Conservation (phyloP, 2,329 filamentous ascomycete species). For the Botrytis galanthina region DNA sequence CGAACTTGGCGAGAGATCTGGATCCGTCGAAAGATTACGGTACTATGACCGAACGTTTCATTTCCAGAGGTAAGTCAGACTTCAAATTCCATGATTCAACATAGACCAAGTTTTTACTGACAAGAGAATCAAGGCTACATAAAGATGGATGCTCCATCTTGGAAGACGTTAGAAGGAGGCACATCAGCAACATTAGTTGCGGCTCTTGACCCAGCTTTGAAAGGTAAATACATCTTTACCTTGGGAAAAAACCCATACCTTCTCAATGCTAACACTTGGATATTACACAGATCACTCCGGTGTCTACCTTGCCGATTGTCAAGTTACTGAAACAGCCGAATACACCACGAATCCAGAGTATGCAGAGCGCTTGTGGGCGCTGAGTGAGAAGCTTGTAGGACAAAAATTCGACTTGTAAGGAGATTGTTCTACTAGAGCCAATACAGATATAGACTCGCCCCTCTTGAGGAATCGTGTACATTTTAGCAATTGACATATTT, state of each 20-base stretch:
- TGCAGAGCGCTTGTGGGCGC: conserved; percentile 22
- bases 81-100: background rate
- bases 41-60: background rate
- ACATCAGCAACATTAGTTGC: conserved; percentile 16
- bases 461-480: background rate
- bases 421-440: background rate
- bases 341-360: conserved; percentile 10
- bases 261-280: background rate
- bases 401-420: conserved; percentile 20
- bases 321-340: background rate
- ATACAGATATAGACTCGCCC: background rate
- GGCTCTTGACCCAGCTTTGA: conserved; percentile 15
- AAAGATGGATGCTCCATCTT: background rate
- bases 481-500: background rate
- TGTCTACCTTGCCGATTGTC: conserved; percentile 22
- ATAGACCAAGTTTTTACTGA: background rate
- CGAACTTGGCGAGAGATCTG: background rate
- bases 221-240: background rate
- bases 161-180: background rate
- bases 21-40: background rate
- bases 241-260: background rate
- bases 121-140: background rate
- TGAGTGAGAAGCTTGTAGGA: conserved; percentile 26
- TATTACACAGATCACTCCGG: conserved; percentile 11
- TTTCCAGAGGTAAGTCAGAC: background rate